Evolutionary conservation across 2,329 filamentous ascomycete genomes (phyloP).

Genomic region (Colletotrichum brevisporum): DNA sequence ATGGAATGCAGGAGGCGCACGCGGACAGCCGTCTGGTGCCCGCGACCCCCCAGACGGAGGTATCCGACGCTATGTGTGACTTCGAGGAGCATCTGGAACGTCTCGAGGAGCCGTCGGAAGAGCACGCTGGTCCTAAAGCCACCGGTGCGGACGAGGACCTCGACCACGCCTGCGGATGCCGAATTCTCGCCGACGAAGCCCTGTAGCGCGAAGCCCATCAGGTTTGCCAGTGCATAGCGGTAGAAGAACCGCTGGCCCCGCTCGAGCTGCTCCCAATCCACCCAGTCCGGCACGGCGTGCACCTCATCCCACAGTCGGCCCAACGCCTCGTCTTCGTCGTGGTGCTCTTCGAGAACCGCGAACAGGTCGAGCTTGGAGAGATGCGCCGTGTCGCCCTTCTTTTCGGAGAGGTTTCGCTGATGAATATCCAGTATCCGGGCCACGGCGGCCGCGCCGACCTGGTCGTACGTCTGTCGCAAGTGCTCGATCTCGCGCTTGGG

Average conservation of each 20-base stretch:
- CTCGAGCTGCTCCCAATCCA: slow-evolving; percentile 74
- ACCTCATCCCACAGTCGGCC: slow-evolving; percentile 67
- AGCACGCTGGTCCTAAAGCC: slow-evolving; percentile 74
- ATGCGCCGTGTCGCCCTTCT: too few relatives aligned
- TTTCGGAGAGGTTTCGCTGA: too few relatives aligned
- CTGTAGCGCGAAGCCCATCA: slow-evolving; percentile 60
- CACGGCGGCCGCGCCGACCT: slow-evolving; percentile 35
- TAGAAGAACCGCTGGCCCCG: slow-evolving; percentile 74
- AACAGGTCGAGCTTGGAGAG: not conserved
- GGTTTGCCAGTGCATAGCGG: slow-evolving; percentile 71
- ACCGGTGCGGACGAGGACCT: slow-evolving; percentile 73
- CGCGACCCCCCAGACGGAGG: slow-evolving; percentile 72
- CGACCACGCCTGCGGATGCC: slow-evolving; percentile 49
- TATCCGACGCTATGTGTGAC: slow-evolving; percentile 70
- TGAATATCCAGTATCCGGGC: too few relatives aligned
- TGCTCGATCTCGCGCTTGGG: slow-evolving; percentile 33
- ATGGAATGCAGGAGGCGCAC: slow-evolving; percentile 76
- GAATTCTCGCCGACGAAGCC: slow-evolving; percentile 48
- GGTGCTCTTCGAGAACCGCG: slow-evolving; percentile 48
- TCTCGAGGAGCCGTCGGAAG: slow-evolving; percentile 66
- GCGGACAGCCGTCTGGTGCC: slow-evolving; percentile 72
- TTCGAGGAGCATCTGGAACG: slow-evolving; percentile 59
- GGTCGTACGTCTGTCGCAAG: slow-evolving; percentile 42
- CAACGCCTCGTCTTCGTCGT: slow-evolving; percentile 60
- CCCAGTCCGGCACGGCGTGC: slow-evolving; percentile 72